Conservation (phyloP, 805 yeast species). For the Cyberlindnera petersonii region DNA sequence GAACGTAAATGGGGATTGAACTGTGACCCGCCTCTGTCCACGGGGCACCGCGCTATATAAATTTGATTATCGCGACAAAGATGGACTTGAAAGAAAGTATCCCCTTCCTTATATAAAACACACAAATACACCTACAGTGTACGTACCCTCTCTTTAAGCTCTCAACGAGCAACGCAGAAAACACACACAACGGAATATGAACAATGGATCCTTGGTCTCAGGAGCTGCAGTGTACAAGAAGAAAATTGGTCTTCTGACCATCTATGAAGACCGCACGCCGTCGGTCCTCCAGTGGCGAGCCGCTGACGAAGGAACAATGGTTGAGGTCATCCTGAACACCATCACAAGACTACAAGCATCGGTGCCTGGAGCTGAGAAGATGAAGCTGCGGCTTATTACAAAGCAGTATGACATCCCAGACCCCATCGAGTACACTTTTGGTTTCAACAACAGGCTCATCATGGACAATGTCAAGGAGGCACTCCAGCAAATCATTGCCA, state of each 20-base stretch:
- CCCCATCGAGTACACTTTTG: constrained; percentile 38
- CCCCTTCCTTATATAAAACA: too few species aligned
- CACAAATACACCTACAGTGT: too few species aligned
- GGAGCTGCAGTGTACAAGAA: constrained; percentile 56
- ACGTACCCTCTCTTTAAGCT: too few species aligned
- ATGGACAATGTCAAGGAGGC: constrained; percentile 72
- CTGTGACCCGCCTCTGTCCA: too few species aligned
- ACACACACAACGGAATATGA: not conserved
- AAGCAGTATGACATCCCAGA: constrained; percentile 34
- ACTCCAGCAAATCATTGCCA: constrained; percentile 62
- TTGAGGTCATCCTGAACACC: constrained; percentile 40
- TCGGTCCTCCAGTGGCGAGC: constrained; percentile 56
- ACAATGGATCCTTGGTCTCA: constrained; percentile 31
- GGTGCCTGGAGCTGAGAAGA: constrained; percentile 59
- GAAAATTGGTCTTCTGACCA: constrained; percentile 51
- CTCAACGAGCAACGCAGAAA: not conserved
- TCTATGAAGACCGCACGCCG: constrained; percentile 54
- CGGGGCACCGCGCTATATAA: too few species aligned
- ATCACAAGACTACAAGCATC: constrained; percentile 62
- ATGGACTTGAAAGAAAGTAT: too few species aligned
- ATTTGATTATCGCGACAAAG: too few species aligned
- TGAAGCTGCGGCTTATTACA: constrained; percentile 59
- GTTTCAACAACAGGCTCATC: constrained; percentile 67
- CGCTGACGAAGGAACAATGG: constrained; percentile 42
- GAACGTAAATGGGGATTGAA: too few species aligned